Evolutionary conservation across 805 yeast genomes (phyloP).

Genomic region (Candida stauntonica): DNA sequence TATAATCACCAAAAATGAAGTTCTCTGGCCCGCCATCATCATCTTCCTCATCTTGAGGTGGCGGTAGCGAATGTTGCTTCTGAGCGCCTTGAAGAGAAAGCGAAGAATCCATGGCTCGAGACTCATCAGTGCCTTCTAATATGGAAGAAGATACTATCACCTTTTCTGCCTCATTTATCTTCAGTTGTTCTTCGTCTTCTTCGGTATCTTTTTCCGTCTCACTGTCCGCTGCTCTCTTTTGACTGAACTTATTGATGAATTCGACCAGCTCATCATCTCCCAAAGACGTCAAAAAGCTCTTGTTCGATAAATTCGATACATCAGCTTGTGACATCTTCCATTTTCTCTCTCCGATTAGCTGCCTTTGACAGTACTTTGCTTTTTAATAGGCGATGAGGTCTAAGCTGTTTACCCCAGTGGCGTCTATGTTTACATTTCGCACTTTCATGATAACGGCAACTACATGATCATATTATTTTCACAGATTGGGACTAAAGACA

Average conservation of each 20-base stretch:
- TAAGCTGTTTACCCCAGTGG: too few species aligned
- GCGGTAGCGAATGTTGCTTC: conserved; percentile 1
- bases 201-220: neutral
- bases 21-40: neutral
- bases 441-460: neutral
- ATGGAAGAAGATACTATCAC: neutral
- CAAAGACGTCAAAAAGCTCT: conserved; percentile 30
- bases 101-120: conserved; percentile 2
- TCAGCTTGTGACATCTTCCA: conserved; percentile 10
- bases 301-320: conserved; percentile 12
- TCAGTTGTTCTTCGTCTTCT: neutral
- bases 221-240: neutral
- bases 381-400: too few species aligned
- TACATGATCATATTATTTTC: too few species aligned
- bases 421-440: neutral
- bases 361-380: neutral
- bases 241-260: conserved; percentile 29
- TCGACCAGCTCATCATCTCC: conserved; percentile 36
- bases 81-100: conserved; percentile 18
- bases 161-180: neutral
- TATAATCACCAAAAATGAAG: conserved; percentile 62
- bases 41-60: neutral
- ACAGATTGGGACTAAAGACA: too few species aligned
- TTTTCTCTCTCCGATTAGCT: neutral
- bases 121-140: neutral